Base-by-base conservation (phyloP, 2,329 filamentous ascomycete genomes). In the Fusarium sp. region DNA sequence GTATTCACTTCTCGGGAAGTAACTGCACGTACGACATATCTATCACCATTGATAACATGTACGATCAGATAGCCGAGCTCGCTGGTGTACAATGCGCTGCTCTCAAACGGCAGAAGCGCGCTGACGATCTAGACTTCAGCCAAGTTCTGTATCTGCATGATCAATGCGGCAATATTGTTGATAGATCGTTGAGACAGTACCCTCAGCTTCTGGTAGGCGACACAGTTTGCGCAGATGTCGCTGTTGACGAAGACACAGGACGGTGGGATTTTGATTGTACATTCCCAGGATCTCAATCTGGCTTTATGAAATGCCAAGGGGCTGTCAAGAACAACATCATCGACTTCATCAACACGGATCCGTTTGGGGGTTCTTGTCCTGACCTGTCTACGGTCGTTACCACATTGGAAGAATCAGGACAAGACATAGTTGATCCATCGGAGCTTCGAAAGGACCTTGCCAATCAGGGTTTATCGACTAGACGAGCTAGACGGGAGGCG, bases 261-360 rank as follows among this genome's bases (percentile, higher is more conserved):
- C 67, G 65, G 2, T 80, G 78, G 78, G 69, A 73, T 30, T 80
- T 80, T 62, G 75, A 76, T 28, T 81, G 80, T 53, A 73, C 74
- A 0, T 81, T 79, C 49, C 78, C 80, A 0, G 77, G 77, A 1
- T 71, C 73, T 2, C 71, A 72, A 12, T 78, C 79, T 2, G 68
- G 70, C 0, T 72, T 71, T 0, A 57, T 73, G 49, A 69, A 62
- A 20, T 81, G 80, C 53, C 74, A 79, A 47, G 58, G 66, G 18
- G 74, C 79, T 0, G 74, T 81, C 30, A 71, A 76, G 51, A 70
- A 75, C 40, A 73, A 75, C 28, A 65, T 80, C 1, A 55, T 78
- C 15, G 74, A 80, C 40, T 76, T 79, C 13, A 71, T 81, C 33
- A 72, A 74, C 8, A 73, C 66, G 3, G 79, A 80, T 31, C 77